These are phyloP conservation scores for Ceratocystiopsis minuta DNA, from an alignment of 2,329 filamentous ascomycete species.

Conservation along the genomic window DNA sequence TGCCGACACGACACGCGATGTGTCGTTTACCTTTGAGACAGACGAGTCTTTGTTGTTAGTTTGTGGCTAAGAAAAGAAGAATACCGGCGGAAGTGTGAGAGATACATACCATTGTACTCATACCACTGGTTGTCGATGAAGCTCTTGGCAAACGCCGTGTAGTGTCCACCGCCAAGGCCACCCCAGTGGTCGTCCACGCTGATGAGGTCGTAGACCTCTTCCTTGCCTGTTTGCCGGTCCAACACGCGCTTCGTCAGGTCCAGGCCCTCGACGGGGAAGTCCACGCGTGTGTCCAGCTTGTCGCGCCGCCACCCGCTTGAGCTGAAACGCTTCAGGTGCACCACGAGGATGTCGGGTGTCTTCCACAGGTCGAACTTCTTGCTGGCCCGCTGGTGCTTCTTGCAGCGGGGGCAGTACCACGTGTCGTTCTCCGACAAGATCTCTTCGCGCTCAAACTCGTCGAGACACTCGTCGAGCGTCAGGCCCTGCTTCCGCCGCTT, in stretches of 20 bases:
- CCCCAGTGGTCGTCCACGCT: constrained; percentile 94
- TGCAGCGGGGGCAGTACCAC: constrained; percentile 95
- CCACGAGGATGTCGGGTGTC: constrained; percentile 80
- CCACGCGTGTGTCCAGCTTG: constrained; percentile 79
- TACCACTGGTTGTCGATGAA: constrained; percentile 85
- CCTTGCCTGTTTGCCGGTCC: constrained; percentile 61
- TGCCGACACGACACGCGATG: constrained; percentile 46
- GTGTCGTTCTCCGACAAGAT: constrained; percentile 87
- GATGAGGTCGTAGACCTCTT: constrained; percentile 79
- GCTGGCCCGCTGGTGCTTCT: constrained; percentile 76
- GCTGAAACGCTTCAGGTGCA: constrained; percentile 92
- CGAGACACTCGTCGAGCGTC: constrained; percentile 73
- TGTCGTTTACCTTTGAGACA: constrained; percentile 43
- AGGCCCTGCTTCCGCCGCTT: constrained; percentile 58
- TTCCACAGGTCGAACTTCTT: constrained; percentile 98
- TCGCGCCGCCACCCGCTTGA: constrained; percentile 66
- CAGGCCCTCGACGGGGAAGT: constrained; percentile 77
- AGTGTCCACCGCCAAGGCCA: constrained; percentile 83
- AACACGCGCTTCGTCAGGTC: constrained; percentile 69
- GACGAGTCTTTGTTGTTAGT: constrained; percentile 43
- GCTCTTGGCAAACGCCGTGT: constrained; percentile 87
- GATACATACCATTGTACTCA: constrained; percentile 72
- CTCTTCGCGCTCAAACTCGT: constrained; percentile 88
- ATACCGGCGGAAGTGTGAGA: not conserved
- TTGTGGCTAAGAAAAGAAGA: not conserved